Evolutionary conservation across 371 early-diverging fungal species (phyloP).

Genomic region (Mortierella sp.): DNA sequence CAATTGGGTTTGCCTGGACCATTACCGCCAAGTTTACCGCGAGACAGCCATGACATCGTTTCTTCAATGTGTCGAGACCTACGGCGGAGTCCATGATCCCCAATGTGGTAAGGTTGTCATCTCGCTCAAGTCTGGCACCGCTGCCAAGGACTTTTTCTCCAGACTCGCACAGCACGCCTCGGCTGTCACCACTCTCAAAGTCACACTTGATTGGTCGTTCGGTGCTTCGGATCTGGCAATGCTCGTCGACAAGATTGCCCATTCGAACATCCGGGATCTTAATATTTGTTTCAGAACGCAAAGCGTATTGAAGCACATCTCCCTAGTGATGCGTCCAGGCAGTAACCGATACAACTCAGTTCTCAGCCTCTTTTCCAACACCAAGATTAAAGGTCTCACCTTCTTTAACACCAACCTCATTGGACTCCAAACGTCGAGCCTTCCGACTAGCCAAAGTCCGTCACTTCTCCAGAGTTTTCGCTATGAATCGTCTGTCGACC

Average conservation of each 20-base stretch:
- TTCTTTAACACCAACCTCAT: too few species aligned
- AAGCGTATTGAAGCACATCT: too few species aligned
- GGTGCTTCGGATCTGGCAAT: neutral
- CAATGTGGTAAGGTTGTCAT: neutral
- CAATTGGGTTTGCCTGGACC: slow-evolving; percentile 43
- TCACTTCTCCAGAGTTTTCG: too few species aligned
- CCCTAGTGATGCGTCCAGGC: too few species aligned
- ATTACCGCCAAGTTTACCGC: slow-evolving; percentile 18
- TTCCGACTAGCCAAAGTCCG: too few species aligned
- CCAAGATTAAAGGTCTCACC: too few species aligned
- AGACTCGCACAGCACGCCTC: neutral
- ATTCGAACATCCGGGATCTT: neutral
- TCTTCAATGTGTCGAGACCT: neutral
- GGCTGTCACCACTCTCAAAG: neutral
- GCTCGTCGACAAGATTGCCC: neutral
- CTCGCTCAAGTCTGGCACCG: neutral
- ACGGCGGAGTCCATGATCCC: slow-evolving; percentile 7
- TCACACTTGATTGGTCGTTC: neutral
- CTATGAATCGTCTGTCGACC: too few species aligned
- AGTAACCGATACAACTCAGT: too few species aligned
- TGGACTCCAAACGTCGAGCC: too few species aligned
- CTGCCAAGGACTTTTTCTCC: too few species aligned
- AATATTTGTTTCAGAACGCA: too few species aligned
- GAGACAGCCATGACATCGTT: neutral
- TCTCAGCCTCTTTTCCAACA: too few species aligned